phyloP scores from a whole-genome alignment of 768 basidiomycete species.

The Suillus weaverae region DNA sequence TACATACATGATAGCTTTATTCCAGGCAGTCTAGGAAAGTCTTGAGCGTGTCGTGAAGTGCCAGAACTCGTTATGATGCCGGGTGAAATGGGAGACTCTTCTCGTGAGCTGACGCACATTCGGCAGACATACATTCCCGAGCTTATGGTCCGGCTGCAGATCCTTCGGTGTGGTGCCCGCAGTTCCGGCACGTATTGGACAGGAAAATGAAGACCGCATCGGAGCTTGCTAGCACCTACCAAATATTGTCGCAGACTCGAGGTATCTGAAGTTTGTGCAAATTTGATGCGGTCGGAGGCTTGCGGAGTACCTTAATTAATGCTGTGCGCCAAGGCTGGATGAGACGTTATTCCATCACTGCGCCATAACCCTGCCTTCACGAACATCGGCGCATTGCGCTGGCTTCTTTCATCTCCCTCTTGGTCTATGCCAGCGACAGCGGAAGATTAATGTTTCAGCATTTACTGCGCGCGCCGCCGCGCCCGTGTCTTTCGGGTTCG shows the following conservation, averaged over 20 bases:
- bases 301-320: conserved; percentile 66
- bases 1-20: too few relatives aligned
- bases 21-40: too few relatives aligned
- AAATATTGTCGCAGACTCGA: conserved; percentile 85
- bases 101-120: conserved; percentile 69
- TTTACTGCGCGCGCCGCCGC: neutral
- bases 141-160: conserved; percentile 81
- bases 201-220: conserved; percentile 54
- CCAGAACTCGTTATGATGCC: conserved; percentile 12
- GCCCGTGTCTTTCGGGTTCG: neutral
- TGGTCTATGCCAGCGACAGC: neutral
- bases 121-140: conserved; percentile 89
- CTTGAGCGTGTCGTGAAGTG: conserved; percentile 61
- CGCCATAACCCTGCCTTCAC: neutral
- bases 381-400: neutral
- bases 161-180: conserved; percentile 13
- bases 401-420: neutral
- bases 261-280: conserved; percentile 74
- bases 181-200: neutral
- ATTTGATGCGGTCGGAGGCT: conserved; percentile 57
- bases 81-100: conserved; percentile 47
- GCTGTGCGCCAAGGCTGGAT: conserved; percentile 72
- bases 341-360: neutral
- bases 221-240: conserved; percentile 56
- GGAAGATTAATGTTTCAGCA: neutral